Evolutionary conservation across 345 rosid species (phyloP).

Genomic region (Eucalyptus curtisii): DNA sequence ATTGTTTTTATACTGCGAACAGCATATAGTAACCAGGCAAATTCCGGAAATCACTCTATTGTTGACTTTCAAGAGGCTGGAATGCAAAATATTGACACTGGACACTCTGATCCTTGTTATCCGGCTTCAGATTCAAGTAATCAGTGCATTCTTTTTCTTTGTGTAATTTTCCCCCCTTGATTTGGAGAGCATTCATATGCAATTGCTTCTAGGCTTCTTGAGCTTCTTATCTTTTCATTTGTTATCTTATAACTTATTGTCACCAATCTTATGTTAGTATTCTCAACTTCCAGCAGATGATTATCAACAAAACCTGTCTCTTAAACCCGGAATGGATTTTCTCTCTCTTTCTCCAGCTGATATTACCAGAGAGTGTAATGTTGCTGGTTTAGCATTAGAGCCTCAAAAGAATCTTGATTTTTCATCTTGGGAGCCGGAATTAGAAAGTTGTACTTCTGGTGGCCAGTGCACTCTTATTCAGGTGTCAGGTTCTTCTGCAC

Average conservation of each 20-base stretch:
- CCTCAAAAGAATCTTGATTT: slow-evolving; percentile 35
- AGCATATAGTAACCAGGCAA: slow-evolving; percentile 61
- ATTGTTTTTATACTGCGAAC: slow-evolving; percentile 7
- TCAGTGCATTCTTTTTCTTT: not conserved
- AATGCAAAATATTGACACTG: slow-evolving; percentile 22
- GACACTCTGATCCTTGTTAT: slow-evolving; percentile 26
- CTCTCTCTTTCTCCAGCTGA: slow-evolving; percentile 15
- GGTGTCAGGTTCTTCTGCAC: slow-evolving; percentile 9
- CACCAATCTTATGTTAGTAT: not conserved
- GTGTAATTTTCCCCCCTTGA: not conserved
- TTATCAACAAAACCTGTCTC: slow-evolving; percentile 34
- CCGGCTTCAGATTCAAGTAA: slow-evolving; percentile 36
- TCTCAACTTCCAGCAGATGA: slow-evolving; percentile 22
- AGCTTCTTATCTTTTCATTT: not conserved
- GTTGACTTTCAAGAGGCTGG: slow-evolving; percentile 29
- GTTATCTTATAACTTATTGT: not conserved
- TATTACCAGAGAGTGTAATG: slow-evolving; percentile 15
- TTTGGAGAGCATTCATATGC: not conserved
- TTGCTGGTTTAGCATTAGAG: slow-evolving; percentile 31
- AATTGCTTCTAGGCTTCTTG: not conserved
- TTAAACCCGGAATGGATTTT: slow-evolving; percentile 14
- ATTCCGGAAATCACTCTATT: slow-evolving; percentile 34
- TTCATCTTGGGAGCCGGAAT: slow-evolving; percentile 54
- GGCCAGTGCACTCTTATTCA: slow-evolving; percentile 28
- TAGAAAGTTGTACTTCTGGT: slow-evolving; percentile 31